Evolutionary conservation across 768 basidiomycete species (phyloP), one percentile per base, ranked within the genome.

Genomic region (Suillus sp.): DNA sequence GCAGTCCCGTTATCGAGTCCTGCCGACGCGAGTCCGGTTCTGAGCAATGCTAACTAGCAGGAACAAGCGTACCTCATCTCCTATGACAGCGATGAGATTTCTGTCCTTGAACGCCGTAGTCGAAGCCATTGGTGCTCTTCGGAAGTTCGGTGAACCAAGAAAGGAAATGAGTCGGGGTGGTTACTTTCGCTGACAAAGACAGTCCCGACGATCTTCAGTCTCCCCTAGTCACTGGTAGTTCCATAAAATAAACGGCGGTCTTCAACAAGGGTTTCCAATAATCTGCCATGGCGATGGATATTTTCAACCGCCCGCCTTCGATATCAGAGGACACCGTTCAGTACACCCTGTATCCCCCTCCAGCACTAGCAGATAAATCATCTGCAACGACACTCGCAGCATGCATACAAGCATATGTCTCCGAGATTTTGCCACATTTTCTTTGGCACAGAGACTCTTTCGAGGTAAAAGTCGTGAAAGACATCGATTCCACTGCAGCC

Each of bases 1-100:
- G 84, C 18, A 99, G 84, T 47, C 97, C 97, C 0, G 97, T 99
- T 65, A 99, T 93, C 4, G 96, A 94, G 79, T 99, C 97, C 96
- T 99, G 71, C 27, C 25, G 4, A 37, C 37, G 35, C 16, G 5
- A 56, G 27, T 38, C 16, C 1, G 27, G 10, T 40, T 16, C 18
- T 40, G 38, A 57, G 25, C 27, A 30, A 30, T 18, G 50, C 1
- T 30, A 51, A 25, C 18, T 47, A 47, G 35, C 22, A 20, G 8
- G 37, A 18, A 5, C 30, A 32, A 54, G 68, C 79, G 61, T 67
- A 96, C 96, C 81, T 99, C 97, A 76, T 99, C 97, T 45, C 96
- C 97, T 68, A 99, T 99, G 73, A 96, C 94, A 38, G 97, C 96
- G 47, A 99, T 84, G 47, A 99, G 80, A 65, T 84, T 91, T 61